Evolutionary conservation across 768 basidiomycete genomes (phyloP), one percentile per base, ranked within the genome.

Genomic region (Paxillus involutus): DNA sequence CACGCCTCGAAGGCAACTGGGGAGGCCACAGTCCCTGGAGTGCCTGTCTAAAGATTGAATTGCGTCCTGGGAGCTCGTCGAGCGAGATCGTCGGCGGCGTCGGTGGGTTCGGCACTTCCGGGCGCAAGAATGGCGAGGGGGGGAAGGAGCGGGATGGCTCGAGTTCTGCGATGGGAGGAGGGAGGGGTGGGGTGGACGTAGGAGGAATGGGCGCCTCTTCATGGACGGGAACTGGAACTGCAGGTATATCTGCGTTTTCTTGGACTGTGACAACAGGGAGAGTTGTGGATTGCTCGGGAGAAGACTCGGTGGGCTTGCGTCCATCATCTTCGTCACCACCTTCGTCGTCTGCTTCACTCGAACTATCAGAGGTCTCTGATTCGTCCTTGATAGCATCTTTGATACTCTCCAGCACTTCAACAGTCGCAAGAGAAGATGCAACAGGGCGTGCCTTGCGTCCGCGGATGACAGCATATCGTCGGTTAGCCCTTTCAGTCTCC

Each of bases 301-400:
- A 68, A 19, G 70, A 67, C 39, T 67, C 61, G 33, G 55, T 62
- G 44, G 62, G 50, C 46, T 68, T 70, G 43, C 70, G 69, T 35
- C 66, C 67, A 36, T 82, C 80, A 30, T 79, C 81, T 6, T 83
- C 78, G 41, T 82, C 83, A 11, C 82, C 84, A 30, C 85, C 82
- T 59, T 88, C 85, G 49, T 87, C 82, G 47, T 85, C 86, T 9
- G 85, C 86, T 57, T 85, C 82, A 52, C 79, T 68, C 61, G 84
- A 79, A 11, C 85, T 81, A 59, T 89, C 86, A 3, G 85, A 86
- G 53, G 77, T 78, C 47, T 90, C 89, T 19, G 86, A 86, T 59
- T 90, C 84, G 59, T 89, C 92, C 61, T 92, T 91, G 65, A 97
- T 90, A 2, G 91, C 95, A 63, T 97, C 94, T 65, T 89, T 88